These are phyloP conservation scores for Prunus mira DNA, from an alignment of 306 rosid genomes.

Conservation along the genomic window DNA sequence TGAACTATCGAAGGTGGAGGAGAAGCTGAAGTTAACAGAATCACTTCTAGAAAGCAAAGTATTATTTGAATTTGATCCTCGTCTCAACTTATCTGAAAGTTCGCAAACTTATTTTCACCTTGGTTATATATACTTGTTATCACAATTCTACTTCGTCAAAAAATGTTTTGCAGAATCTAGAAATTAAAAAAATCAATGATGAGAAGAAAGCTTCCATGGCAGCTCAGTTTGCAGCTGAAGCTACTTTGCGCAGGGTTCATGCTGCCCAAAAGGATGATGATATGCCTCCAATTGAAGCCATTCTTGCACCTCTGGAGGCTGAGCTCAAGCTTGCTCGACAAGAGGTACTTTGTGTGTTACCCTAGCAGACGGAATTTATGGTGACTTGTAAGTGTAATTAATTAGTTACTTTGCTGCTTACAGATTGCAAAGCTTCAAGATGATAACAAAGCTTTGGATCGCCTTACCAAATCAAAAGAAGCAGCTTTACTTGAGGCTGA, in stretches of 20 bases:
- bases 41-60: slow-evolving; percentile 97
- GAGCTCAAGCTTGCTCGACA: slow-evolving; percentile 98
- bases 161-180: slow-evolving; percentile 79
- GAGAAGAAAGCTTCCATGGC: slow-evolving; percentile 99
- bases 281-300: slow-evolving; percentile 99
- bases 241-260: slow-evolving; percentile 97
- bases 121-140: slow-evolving; percentile 10
- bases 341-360: slow-evolving; percentile 53
- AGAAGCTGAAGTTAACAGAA: slow-evolving; percentile 89
- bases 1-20: slow-evolving; percentile 81
- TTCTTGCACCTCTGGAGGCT: slow-evolving; percentile 98
- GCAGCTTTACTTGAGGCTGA: slow-evolving; percentile 97
- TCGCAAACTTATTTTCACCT: neutral
- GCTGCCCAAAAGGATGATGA: slow-evolving; percentile 99
- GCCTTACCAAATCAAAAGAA: slow-evolving; percentile 98
- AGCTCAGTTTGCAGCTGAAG: slow-evolving; percentile 99
- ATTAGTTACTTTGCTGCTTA: slow-evolving; percentile 31
- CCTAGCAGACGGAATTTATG: neutral
- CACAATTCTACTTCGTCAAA: slow-evolving; percentile 12
- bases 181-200: slow-evolving; percentile 97
- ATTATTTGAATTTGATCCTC: slow-evolving; percentile 27
- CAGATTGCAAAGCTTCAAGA: slow-evolving; percentile 99
- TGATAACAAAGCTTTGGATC: slow-evolving; percentile 95
- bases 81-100: slow-evolving; percentile 11
- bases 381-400: slow-evolving; percentile 16